Conservation (phyloP, 331 rosid genomes). For the Acacia concinna region DNA sequence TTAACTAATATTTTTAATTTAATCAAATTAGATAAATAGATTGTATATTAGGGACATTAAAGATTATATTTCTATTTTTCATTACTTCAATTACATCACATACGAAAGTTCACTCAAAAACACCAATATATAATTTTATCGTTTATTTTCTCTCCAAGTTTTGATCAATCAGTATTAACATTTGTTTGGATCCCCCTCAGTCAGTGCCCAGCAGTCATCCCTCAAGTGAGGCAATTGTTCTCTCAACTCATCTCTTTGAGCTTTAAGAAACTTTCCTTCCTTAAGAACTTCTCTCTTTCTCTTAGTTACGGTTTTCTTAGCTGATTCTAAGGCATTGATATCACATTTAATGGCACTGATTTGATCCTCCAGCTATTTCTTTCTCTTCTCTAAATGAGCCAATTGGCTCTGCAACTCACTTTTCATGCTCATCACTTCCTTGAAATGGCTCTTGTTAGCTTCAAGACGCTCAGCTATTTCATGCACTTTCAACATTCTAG, state of each 20-base stretch:
- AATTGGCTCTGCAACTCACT: constrained; percentile 35
- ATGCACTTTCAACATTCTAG: constrained; percentile 24
- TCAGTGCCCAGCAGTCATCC: constrained; percentile 28
- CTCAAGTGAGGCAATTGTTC: constrained; percentile 22
- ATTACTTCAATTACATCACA: not conserved
- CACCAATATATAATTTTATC: not conserved
- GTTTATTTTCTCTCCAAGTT: not conserved
- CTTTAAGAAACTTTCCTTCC: constrained; percentile 36
- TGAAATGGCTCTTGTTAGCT: constrained; percentile 33
- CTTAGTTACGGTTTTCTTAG: not conserved
- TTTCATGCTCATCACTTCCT: constrained; percentile 31
- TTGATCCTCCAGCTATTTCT: constrained; percentile 34
- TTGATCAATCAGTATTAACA: not conserved
- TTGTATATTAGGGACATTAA: no score
- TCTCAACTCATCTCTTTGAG: constrained; percentile 39
- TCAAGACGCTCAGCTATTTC: constrained; percentile 30
- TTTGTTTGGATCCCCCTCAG: not conserved
- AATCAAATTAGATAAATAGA: no score
- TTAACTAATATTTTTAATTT: no score
- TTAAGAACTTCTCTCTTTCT: constrained; percentile 38
- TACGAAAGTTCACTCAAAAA: not conserved
- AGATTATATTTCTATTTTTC: not conserved
- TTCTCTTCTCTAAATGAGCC: constrained; percentile 35
- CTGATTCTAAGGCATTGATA: constrained; percentile 32
- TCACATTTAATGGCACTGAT: constrained; percentile 30